Conservation (phyloP, 306 rosid genomes). For the Chamaecrista fasciculata region DNA sequence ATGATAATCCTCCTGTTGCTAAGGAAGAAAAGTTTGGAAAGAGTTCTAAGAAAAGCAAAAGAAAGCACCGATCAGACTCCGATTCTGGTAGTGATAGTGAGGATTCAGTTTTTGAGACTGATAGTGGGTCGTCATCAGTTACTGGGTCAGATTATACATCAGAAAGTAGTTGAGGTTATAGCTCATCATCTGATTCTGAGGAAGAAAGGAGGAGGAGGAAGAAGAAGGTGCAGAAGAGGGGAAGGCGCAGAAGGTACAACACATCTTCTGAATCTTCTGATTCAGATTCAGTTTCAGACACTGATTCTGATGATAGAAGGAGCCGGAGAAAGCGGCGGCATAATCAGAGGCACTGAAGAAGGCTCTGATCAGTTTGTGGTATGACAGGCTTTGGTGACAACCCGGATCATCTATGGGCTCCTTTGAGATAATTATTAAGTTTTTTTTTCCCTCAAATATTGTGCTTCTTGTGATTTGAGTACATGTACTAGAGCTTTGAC, state of each 20-base stretch:
- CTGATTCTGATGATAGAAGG: slow-evolving; percentile 72
- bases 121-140: slow-evolving; percentile 76
- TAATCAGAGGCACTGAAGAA: slow-evolving; percentile 43
- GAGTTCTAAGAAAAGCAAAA: slow-evolving; percentile 62
- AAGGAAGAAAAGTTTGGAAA: slow-evolving; percentile 50
- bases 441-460: neutral
- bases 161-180: slow-evolving; percentile 63
- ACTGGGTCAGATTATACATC: slow-evolving; percentile 72
- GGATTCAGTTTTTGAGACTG: slow-evolving; percentile 93
- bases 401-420: slow-evolving; percentile 8
- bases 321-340: slow-evolving; percentile 68
- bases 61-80: slow-evolving; percentile 61
- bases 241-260: slow-evolving; percentile 47
- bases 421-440: neutral
- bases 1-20: slow-evolving; percentile 36
- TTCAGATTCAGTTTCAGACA: slow-evolving; percentile 64
- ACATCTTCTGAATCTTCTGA: slow-evolving; percentile 87
- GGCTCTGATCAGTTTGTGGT: slow-evolving; percentile 12
- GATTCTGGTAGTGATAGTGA: slow-evolving; percentile 71
- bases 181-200: slow-evolving; percentile 86
- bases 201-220: slow-evolving; percentile 63
- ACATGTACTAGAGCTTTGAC: slow-evolving; percentile 29
- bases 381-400: slow-evolving; percentile 5
- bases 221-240: slow-evolving; percentile 68
- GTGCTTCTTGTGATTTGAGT: slow-evolving; percentile 20